These are phyloP conservation scores for Polymyxa betae DNA, from an alignment of 208 protist species.

Conservation along the genomic window DNA sequence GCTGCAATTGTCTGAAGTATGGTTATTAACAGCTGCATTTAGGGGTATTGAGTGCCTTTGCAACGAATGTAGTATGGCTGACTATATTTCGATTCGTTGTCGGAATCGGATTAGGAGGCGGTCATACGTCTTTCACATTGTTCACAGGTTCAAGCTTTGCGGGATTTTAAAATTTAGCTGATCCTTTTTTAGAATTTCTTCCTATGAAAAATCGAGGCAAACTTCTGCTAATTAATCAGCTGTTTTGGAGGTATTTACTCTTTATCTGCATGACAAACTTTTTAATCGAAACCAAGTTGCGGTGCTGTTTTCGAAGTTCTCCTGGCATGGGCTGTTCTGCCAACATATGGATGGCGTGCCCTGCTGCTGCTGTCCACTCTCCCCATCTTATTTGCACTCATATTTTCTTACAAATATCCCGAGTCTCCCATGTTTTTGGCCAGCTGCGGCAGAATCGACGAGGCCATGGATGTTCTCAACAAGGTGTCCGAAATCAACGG, in stretches of 20 bases:
- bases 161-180: neutral
- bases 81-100: neutral
- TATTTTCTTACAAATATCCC: neutral
- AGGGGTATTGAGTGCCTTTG: slow-evolving; percentile 5
- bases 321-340: slow-evolving; percentile 14
- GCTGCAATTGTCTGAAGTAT: neutral
- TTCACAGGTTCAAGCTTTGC: slow-evolving; percentile 6
- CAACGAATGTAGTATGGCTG: neutral
- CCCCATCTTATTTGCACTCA: neutral
- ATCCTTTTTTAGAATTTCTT: slow-evolving; percentile 32
- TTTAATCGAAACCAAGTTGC: neutral
- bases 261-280: neutral
- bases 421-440: slow-evolving; percentile 34
- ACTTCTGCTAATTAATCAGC: slow-evolving; percentile 19
- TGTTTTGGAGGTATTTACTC: slow-evolving; percentile 5
- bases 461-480: neutral
- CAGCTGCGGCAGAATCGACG: neutral
- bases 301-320: slow-evolving; percentile 5
- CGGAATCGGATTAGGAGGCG: slow-evolving; percentile 20
- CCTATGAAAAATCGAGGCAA: neutral
- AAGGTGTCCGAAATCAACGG: neutral
- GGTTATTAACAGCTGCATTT: neutral
- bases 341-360: neutral
- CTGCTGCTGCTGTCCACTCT: neutral
- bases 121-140: neutral